Conservation (phyloP, 306 rosid species). For the Echinosophora koreensis region DNA sequence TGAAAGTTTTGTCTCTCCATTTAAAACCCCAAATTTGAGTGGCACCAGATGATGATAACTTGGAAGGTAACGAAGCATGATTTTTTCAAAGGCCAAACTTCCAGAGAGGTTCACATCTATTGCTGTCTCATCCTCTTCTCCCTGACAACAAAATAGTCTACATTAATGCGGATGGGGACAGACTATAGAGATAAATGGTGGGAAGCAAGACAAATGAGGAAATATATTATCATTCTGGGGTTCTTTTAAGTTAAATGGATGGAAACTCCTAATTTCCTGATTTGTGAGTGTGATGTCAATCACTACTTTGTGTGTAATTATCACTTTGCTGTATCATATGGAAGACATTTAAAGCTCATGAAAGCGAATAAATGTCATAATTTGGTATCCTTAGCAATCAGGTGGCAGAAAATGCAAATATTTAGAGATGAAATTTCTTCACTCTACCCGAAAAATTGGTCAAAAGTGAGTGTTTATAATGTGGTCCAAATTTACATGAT, state of each 20-base stretch:
- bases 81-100: slow-evolving; percentile 76
- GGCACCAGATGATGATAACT: slow-evolving; percentile 69
- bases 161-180: slow-evolving; percentile 33
- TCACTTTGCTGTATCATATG: slow-evolving; percentile 20
- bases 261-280: slow-evolving; percentile 22
- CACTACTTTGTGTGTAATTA: slow-evolving; percentile 2
- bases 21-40: slow-evolving; percentile 74
- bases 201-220: slow-evolving; percentile 6
- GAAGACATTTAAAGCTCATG: slow-evolving; percentile 16
- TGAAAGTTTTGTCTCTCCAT: slow-evolving; percentile 83
- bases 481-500: slow-evolving; percentile 8
- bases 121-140: slow-evolving; percentile 86
- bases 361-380: slow-evolving; percentile 31
- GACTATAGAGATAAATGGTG: not conserved
- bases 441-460: not conserved
- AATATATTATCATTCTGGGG: slow-evolving; percentile 30
- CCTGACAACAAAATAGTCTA: slow-evolving; percentile 60
- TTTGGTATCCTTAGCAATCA: slow-evolving; percentile 29
- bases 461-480: not conserved
- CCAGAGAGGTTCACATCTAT: slow-evolving; percentile 92
- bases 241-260: slow-evolving; percentile 34
- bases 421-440: slow-evolving; percentile 12
- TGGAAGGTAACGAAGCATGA: slow-evolving; percentile 77
- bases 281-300: slow-evolving; percentile 10
- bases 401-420: slow-evolving; percentile 2